Evolutionary conservation across 768 basidiomycete species (phyloP).

Genomic region (Hirschioporus abietinus): DNA sequence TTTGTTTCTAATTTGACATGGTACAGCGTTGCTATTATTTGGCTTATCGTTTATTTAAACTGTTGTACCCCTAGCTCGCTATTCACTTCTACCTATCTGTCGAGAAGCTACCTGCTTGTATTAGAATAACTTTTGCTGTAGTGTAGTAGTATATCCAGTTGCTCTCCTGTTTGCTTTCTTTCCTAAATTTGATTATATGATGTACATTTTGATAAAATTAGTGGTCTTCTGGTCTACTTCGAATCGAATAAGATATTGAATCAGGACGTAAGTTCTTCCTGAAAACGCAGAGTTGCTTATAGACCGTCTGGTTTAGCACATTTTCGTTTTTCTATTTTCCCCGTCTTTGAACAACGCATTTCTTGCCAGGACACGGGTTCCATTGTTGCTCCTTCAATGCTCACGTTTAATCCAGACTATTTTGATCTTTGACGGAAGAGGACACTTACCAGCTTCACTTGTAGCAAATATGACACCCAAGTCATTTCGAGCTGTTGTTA

Average conservation of each 20-base stretch:
- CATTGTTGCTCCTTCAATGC: slow-evolving; percentile 62
- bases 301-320: slow-evolving; percentile 78
- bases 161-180: background rate
- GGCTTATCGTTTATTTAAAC: background rate
- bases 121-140: background rate
- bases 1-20: background rate
- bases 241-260: background rate
- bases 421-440: background rate
- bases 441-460: slow-evolving; percentile 68
- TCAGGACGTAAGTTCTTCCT: no score
- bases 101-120: background rate
- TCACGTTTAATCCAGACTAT: slow-evolving; percentile 7
- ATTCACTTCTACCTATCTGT: background rate
- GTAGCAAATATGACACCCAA: slow-evolving; percentile 89
- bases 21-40: background rate
- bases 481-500: slow-evolving; percentile 86
- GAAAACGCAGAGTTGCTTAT: slow-evolving; percentile 17
- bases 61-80: background rate
- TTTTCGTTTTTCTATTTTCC: slow-evolving; percentile 74
- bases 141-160: background rate
- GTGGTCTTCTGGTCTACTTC: background rate
- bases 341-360: slow-evolving; percentile 84
- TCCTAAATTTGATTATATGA: background rate
- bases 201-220: background rate
- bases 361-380: slow-evolving; percentile 87